Conservation (phyloP, 495 filamentous ascomycete genomes). For the Xylaria longipes region DNA sequence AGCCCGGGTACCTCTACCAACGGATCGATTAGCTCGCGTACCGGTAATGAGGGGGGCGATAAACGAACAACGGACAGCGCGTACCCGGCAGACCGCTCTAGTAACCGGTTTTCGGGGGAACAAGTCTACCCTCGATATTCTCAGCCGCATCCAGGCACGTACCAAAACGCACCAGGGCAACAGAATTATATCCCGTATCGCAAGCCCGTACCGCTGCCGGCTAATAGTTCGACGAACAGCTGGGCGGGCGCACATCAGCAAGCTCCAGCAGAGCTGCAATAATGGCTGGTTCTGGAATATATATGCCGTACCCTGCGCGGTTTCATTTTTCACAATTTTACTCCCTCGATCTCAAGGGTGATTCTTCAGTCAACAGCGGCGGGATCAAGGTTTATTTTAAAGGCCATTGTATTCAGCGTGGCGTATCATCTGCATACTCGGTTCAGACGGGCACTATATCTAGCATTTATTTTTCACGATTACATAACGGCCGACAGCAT, state of each 20-base stretch:
- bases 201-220: not conserved
- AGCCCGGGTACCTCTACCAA: constrained; percentile 1
- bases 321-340: not conserved
- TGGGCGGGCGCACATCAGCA: not conserved
- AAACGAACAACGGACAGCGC: not conserved
- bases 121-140: not conserved
- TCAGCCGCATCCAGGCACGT: not conserved
- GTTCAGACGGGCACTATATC: not conserved
- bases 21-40: constrained; percentile 6
- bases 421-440: constrained; percentile 14
- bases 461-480: not conserved
- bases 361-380: not conserved
- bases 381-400: not conserved
- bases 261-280: constrained; percentile 20
- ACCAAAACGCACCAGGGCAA: not conserved
- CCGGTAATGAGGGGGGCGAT: constrained; percentile 2
- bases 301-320: not conserved
- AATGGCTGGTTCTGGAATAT: not conserved
- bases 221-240: not conserved
- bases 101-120: constrained; percentile 3
- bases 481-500: not conserved
- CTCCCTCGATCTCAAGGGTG: not conserved
- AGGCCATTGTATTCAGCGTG: constrained; percentile 7
- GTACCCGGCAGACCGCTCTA: not conserved
- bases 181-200: constrained; percentile 7